Percentiles rank a stretch among this genome's conserved stretches.
These are phyloP conservation scores for Backusella mclennaniae DNA, from an alignment of 192 early-diverging fungal genomes.

Conservation along the genomic window DNA sequence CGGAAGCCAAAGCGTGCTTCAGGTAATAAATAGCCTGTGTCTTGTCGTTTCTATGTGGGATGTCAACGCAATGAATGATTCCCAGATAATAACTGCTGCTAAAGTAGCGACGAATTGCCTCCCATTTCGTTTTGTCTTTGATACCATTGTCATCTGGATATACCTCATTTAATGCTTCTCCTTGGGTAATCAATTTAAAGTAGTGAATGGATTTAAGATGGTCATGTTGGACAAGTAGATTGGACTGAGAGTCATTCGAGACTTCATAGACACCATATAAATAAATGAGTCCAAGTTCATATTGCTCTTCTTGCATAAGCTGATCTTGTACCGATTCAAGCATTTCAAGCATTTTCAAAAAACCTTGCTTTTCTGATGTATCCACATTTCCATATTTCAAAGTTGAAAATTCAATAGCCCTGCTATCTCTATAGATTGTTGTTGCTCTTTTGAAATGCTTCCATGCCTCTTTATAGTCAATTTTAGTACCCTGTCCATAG, in stretches of 20 bases:
- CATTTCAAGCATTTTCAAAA: background rate
- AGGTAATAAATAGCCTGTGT: conserved; percentile 17
- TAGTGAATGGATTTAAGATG: no score
- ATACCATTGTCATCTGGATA: background rate
- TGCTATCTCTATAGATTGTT: background rate
- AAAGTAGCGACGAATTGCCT: conserved; percentile 10
- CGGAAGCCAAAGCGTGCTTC: background rate
- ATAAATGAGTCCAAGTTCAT: background rate
- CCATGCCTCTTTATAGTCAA: background rate
- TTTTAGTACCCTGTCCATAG: background rate
- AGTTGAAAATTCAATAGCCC: background rate
- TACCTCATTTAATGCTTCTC: no score
- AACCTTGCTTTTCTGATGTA: background rate
- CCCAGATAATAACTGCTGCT: conserved; percentile 7
- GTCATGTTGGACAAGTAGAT: no score
- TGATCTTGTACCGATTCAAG: background rate
- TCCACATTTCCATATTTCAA: background rate
- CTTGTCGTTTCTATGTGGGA: background rate
- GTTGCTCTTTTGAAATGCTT: background rate
- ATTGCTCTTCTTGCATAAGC: background rate
- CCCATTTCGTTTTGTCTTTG: background rate
- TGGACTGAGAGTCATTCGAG: no score
- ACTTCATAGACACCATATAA: background rate
- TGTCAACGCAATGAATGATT: background rate
- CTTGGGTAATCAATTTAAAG: no score